Evolutionary conservation across 805 yeast species (phyloP).

Genomic region (Wickerhamiella azymoides): DNA sequence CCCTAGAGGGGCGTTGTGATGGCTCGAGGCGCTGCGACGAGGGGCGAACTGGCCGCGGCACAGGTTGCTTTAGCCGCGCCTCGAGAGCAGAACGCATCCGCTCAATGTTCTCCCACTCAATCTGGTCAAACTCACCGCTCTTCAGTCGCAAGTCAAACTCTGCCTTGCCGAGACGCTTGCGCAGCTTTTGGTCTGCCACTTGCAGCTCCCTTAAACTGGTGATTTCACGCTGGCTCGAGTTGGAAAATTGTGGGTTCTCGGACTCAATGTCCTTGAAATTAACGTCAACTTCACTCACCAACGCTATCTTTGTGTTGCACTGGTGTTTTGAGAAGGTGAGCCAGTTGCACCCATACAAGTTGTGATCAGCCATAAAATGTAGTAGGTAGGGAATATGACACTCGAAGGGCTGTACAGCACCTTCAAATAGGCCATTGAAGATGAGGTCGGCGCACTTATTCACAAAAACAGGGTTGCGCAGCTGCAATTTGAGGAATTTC

Average conservation of each 20-base stretch:
- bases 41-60: background rate
- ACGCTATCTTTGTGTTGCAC: background rate
- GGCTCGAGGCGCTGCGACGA: background rate
- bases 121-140: background rate
- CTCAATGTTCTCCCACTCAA: slow-evolving; percentile 5
- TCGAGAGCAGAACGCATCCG: background rate
- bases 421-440: slow-evolving; percentile 32
- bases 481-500: slow-evolving; percentile 52
- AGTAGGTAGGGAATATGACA: slow-evolving; percentile 63
- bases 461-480: slow-evolving; percentile 48
- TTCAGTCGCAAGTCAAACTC: slow-evolving; percentile 7
- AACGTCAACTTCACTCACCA: slow-evolving; percentile 36
- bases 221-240: slow-evolving; percentile 9
- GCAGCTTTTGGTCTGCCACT: slow-evolving; percentile 9
- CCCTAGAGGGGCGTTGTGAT: background rate
- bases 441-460: slow-evolving; percentile 41
- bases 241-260: slow-evolving; percentile 27
- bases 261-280: slow-evolving; percentile 48
- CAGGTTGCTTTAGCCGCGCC: background rate
- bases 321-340: slow-evolving; percentile 27
- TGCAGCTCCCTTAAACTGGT: slow-evolving; percentile 14
- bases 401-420: slow-evolving; percentile 45
- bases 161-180: slow-evolving; percentile 6
- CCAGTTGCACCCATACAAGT: slow-evolving; percentile 78
- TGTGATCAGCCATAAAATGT: slow-evolving; percentile 74